Base-by-base conservation (phyloP, 371 early-diverging fungal species). In the Mortierella sp. region DNA sequence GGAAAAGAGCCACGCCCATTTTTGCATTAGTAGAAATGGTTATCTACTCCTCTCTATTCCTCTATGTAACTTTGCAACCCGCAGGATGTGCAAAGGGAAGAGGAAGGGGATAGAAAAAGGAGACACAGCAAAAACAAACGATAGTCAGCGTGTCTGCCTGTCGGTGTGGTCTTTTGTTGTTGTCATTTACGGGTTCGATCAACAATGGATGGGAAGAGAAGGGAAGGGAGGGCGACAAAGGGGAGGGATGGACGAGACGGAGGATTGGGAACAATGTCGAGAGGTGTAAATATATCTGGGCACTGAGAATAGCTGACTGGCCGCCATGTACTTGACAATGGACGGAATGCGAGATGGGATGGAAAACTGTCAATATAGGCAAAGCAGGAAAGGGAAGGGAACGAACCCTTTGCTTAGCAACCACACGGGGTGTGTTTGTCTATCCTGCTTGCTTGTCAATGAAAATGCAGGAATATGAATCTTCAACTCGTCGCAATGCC, bases 331-430 rank as follows among this genome's bases (percentile, higher is more conserved):
- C 5, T 18, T 21, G 51, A 51, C 21, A 51, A 51, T 21, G 6
- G 60, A 27, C 60, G 60, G 60, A 60, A 60, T 60, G 60, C 60
- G 60, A 60, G 29, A 32, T 60, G 60, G 60, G 60, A 55, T 24
- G n/a, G 55, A 55, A 55, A 21, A 24, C 55, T 49, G 49, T 49
- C 49, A 49, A 49, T 21, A 49, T 18, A 49, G 49, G 51, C 5
- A 51, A 51, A 51, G 51, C 51, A 51, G 21, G 51, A 51, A 51
- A 18, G 5, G 51, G 18, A 21, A 51, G 6, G 21, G 21, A 51
- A 51, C 16, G 51, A n/a, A 60, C 14, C 32, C 60, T 60, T 58
- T 35, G 32, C 32, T 58, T 32, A 16, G 29, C 60, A 29, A 60
- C 27, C 60, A 60, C 60, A 27, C 60, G 29, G 29, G 11, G 60